These are phyloP conservation scores for Scytalidium lignicola DNA, from an alignment of 2,329 filamentous ascomycete genomes.

Conservation along the genomic window DNA sequence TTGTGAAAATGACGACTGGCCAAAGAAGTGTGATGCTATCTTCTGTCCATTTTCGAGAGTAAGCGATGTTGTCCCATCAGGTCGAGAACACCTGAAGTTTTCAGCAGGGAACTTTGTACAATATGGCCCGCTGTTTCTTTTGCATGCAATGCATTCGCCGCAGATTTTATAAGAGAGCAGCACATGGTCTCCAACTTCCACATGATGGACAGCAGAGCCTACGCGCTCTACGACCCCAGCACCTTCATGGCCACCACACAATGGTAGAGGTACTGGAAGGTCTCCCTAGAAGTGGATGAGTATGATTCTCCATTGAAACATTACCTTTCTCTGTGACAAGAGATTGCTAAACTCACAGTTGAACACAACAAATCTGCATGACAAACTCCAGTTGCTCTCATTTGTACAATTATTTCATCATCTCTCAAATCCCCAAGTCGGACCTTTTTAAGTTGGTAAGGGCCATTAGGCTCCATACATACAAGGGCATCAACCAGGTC, in stretches of 20 bases:
- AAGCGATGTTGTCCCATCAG: conserved; percentile 16
- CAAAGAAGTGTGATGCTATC: conserved; percentile 28
- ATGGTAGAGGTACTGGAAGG: background rate
- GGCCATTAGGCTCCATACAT: background rate
- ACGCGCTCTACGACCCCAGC: conserved; percentile 3
- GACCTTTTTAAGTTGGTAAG: background rate
- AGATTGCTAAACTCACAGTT: background rate
- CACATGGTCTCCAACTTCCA: conserved; percentile 17
- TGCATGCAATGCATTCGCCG: conserved; percentile 23
- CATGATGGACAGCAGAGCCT: conserved; percentile 1
- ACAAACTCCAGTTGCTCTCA: conserved; percentile 31
- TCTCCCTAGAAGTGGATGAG: background rate
- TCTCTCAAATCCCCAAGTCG: conserved; percentile 6
- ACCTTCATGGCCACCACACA: conserved; percentile 18
- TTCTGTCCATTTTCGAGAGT: conserved; percentile 8
- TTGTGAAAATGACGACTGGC: conserved; percentile 26
- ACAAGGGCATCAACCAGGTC: background rate
- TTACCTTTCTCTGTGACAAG: background rate
- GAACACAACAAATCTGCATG: conserved; percentile 13
- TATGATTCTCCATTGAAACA: background rate
- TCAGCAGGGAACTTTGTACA: conserved; percentile 20
- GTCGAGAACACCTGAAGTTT: conserved; percentile 20
- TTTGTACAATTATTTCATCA: conserved; percentile 30
- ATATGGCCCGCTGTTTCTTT: conserved; percentile 19
- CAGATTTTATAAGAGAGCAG: conserved; percentile 29